These are phyloP conservation scores for Thalassiosira profunda DNA, from an alignment of 108 stramenopile species.

Conservation along the genomic window DNA sequence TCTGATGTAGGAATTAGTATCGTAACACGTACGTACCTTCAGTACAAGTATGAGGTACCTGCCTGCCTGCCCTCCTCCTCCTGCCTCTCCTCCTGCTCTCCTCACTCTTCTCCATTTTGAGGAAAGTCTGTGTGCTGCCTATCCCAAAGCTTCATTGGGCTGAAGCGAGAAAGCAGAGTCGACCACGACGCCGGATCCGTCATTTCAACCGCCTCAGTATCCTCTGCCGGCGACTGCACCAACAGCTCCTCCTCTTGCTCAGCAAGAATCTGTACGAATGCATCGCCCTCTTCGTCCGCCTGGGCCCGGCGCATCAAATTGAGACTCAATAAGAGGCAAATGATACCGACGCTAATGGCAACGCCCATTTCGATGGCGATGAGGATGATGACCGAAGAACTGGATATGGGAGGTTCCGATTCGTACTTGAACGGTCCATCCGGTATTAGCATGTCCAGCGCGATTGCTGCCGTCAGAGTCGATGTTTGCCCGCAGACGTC, in stretches of 20 bases:
- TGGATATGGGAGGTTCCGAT: constrained; percentile 54
- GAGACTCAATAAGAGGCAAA: constrained; percentile 54
- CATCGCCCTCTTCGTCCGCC: constrained; percentile 44
- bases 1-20: too few relatives aligned
- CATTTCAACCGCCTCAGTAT: neutral
- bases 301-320: constrained; percentile 50
- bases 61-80: too few relatives aligned
- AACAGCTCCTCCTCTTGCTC: constrained; percentile 32
- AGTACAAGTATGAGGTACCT: too few relatives aligned
- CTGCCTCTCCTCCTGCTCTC: too few relatives aligned
- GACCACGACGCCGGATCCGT: too few relatives aligned
- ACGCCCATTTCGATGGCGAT: constrained; percentile 58
- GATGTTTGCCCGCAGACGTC: constrained; percentile 32
- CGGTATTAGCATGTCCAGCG: constrained; percentile 37
- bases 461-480: constrained; percentile 54
- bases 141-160: too few relatives aligned
- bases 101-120: too few relatives aligned
- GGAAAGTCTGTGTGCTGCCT: too few relatives aligned
- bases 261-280: constrained; percentile 21
- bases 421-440: constrained; percentile 43
- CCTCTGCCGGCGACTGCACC: constrained; percentile 19
- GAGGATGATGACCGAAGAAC: constrained; percentile 49
- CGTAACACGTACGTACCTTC: too few relatives aligned
- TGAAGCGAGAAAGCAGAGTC: too few relatives aligned
- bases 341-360: constrained; percentile 52